phyloP scores from a whole-genome alignment of 768 basidiomycete genomes.

The Astraeus odoratus region DNA sequence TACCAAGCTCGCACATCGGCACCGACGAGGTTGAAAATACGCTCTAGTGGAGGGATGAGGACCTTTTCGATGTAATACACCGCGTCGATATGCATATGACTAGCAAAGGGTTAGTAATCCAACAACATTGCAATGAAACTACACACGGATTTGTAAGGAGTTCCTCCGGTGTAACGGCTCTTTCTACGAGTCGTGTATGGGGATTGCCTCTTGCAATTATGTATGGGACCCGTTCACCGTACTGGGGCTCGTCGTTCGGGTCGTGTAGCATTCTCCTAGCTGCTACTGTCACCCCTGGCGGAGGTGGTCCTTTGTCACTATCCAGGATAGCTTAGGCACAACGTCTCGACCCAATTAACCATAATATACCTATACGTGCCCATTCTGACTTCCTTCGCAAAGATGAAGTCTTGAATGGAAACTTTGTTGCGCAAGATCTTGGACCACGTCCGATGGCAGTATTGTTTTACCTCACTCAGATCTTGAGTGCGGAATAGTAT shows the following conservation, averaged over 20 bases:
- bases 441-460: constrained; percentile 78
- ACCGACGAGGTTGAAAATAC: constrained; percentile 88
- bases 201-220: constrained; percentile 67
- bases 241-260: constrained; percentile 78
- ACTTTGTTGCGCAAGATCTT: constrained; percentile 76
- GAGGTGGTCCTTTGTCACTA: constrained; percentile 80
- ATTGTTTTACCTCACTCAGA: constrained; percentile 82
- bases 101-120: constrained; percentile 19
- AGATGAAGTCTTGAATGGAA: constrained; percentile 89
- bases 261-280: constrained; percentile 68
- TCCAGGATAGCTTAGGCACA: neutral
- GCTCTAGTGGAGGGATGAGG: constrained; percentile 83
- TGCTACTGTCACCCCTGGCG: constrained; percentile 88
- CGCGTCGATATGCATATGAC: constrained; percentile 73
- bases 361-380: constrained; percentile 79
- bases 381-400: constrained; percentile 89
- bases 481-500: constrained; percentile 88
- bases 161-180: constrained; percentile 69
- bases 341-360: neutral
- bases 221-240: constrained; percentile 91
- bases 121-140: neutral
- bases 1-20: constrained; percentile 86
- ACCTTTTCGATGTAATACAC: constrained; percentile 83
- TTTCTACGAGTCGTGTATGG: constrained; percentile 61
- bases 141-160: constrained; percentile 57